A percentile compares a stretch with the other conserved stretches of the same genome.
Evolutionary conservation across 106 monocot genomes (phyloP).

Genomic region (Ottelia alismoides): DNA sequence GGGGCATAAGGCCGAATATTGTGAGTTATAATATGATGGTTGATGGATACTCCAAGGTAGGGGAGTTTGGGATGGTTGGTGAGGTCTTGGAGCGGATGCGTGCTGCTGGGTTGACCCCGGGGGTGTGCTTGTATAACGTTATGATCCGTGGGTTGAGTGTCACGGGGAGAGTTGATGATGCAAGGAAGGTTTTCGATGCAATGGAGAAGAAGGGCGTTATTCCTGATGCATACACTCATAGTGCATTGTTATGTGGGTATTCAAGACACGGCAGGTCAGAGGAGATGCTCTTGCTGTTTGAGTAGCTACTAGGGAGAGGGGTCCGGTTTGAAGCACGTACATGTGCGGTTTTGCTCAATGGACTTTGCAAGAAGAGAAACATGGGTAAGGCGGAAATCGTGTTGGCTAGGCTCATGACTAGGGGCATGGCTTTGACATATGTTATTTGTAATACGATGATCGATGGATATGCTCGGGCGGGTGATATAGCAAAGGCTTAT

Average conservation of each 20-base stretch:
- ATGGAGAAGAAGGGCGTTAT: constrained; percentile 28
- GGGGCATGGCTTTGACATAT: constrained; percentile 37
- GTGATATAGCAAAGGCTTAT: constrained; percentile 34
- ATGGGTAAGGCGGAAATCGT: constrained; percentile 41
- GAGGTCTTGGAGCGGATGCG: constrained; percentile 25
- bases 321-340: constrained; percentile 17
- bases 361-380: constrained; percentile 62
- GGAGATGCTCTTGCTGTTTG: constrained; percentile 24
- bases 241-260: constrained; percentile 24
- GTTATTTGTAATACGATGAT: constrained; percentile 58
- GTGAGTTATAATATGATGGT: constrained; percentile 77
- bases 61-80: constrained; percentile 35
- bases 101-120: constrained; percentile 16
- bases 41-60: constrained; percentile 44
- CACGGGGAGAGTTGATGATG: constrained; percentile 22
- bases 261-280: constrained; percentile 8
- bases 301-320: constrained; percentile 27
- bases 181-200: constrained; percentile 20
- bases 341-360: constrained; percentile 48
- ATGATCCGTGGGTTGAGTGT: constrained; percentile 46
- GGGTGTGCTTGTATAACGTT: constrained; percentile 53
- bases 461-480: constrained; percentile 45
- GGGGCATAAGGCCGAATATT: constrained; percentile 11
- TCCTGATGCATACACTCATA: constrained; percentile 28
- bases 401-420: constrained; percentile 20